Conservation (phyloP, 2,329 filamentous ascomycete genomes). For the Escovopsis weberi region DNA sequence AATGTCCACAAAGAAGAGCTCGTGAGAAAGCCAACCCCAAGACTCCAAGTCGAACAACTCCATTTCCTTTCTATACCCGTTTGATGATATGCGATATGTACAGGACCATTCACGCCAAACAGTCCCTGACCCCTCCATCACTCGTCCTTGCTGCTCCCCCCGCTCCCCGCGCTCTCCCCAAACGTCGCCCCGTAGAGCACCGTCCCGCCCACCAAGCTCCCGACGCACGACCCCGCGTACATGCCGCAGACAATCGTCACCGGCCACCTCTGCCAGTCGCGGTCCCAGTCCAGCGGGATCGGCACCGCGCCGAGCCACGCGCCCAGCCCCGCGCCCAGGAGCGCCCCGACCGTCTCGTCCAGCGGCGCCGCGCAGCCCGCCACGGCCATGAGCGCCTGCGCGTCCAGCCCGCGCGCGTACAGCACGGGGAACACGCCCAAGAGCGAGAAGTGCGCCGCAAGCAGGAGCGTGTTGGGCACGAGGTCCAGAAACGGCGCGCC, state of each 20-base stretch:
- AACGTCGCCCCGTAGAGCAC: slow-evolving; percentile 33
- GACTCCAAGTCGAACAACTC: too few species aligned
- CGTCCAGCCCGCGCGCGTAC: slow-evolving; percentile 72
- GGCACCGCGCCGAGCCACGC: slow-evolving; percentile 91
- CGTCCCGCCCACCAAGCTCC: slow-evolving; percentile 46
- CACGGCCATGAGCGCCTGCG: slow-evolving; percentile 53
- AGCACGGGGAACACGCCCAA: slow-evolving; percentile 68
- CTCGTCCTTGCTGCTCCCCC: slow-evolving; percentile 14
- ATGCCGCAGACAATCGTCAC: slow-evolving; percentile 77
- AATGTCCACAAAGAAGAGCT: too few species aligned
- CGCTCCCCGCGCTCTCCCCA: slow-evolving; percentile 3
- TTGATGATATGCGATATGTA: too few species aligned
- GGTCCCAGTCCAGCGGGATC: slow-evolving; percentile 94
- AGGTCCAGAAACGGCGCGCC: slow-evolving; percentile 83
- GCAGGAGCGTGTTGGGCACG: slow-evolving; percentile 60
- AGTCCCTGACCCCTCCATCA: slow-evolving; percentile 1
- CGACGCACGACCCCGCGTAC: slow-evolving; percentile 64
- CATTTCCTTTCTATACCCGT: too few species aligned
- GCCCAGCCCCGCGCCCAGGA: slow-evolving; percentile 64
- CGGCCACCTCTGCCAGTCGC: slow-evolving; percentile 98
- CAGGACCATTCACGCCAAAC: too few species aligned
- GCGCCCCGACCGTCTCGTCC: slow-evolving; percentile 72
- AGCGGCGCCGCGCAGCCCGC: slow-evolving; percentile 54
- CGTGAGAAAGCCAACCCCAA: too few species aligned
- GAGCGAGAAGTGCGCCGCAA: slow-evolving; percentile 66